Percentiles rank a stretch among this genome's conserved stretches.
These are phyloP conservation scores for Pseudogymnoascus sp. DNA, from an alignment of 2,329 filamentous ascomycete species.

Conservation along the genomic window DNA sequence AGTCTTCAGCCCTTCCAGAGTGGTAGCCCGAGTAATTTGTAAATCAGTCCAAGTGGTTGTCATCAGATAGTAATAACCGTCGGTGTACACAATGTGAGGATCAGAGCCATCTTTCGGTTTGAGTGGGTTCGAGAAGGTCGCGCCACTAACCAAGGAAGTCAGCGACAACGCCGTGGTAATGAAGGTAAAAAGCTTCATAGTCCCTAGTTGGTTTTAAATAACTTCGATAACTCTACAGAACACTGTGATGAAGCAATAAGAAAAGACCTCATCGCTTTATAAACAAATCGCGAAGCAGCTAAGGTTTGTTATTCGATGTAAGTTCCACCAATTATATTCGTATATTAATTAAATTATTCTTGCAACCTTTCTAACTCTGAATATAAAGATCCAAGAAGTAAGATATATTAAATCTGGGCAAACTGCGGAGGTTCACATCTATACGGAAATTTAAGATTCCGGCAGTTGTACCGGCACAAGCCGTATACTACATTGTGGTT, in stretches of 20 bases:
- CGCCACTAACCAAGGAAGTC: background rate
- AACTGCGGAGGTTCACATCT: background rate
- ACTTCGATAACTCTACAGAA: background rate
- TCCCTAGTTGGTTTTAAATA: background rate
- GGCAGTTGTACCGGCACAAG: background rate
- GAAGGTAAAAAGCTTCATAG: slow-evolving; percentile 4
- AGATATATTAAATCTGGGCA: background rate
- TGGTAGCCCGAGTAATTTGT: slow-evolving; percentile 45
- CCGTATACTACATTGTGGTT: background rate
- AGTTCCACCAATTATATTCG: slow-evolving; percentile 4
- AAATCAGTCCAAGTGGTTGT: slow-evolving; percentile 50
- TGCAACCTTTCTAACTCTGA: background rate
- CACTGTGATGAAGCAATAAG: background rate
- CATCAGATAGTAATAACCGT: slow-evolving; percentile 50
- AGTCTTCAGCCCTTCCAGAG: slow-evolving; percentile 47
- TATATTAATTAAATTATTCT: background rate
- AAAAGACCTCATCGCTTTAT: background rate
- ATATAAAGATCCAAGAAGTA: background rate
- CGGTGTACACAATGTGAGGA: slow-evolving; percentile 44
- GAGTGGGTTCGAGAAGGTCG: slow-evolving; percentile 45
- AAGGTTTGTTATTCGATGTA: background rate
- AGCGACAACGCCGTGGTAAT: background rate
- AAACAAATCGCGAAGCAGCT: background rate
- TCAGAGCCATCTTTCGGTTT: slow-evolving; percentile 43
- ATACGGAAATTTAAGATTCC: slow-evolving; percentile 8